A percentile compares a stretch with the other conserved stretches of the same genome.
phyloP scores from a whole-genome alignment of 768 basidiomycete genomes.

The Tulasnella calospora region DNA sequence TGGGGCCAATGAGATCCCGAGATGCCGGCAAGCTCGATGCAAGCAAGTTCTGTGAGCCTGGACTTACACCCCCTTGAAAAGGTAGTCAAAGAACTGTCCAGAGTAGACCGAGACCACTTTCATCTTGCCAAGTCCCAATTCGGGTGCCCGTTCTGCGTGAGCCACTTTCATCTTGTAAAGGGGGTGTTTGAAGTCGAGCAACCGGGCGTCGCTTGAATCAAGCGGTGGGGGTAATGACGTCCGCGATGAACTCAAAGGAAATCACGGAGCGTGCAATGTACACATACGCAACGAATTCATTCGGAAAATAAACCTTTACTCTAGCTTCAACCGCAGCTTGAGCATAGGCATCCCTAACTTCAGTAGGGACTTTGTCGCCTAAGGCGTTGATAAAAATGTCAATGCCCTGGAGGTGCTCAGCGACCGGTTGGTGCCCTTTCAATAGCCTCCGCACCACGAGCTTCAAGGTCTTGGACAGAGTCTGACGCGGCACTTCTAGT shows the following conservation, averaged over 20 bases:
- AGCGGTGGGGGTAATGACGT: no score
- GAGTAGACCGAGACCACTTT: conserved; percentile 1
- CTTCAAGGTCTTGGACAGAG: neutral
- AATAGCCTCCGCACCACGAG: neutral
- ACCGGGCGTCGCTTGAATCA: neutral
- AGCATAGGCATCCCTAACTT: neutral
- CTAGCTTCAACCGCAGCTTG: neutral
- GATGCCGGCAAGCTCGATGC: no score
- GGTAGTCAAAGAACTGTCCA: neutral
- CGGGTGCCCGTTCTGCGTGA: neutral
- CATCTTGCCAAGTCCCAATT: neutral
- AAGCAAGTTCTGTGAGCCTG: no score
- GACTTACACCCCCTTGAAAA: neutral
- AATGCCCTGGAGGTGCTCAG: neutral
- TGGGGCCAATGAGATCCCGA: no score
- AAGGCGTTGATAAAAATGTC: conserved; percentile 6
- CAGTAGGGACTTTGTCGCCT: neutral
- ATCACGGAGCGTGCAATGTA: neutral
- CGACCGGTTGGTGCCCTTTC: neutral
- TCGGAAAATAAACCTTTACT: conserved; percentile 16
- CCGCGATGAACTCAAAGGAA: no score
- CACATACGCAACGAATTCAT: neutral
- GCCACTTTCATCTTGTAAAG: neutral
- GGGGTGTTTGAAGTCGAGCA: neutral
- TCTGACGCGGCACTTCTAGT: neutral